Evolutionary conservation across 805 yeast genomes (phyloP), one percentile per base, ranked within the genome.

Genomic region (Saturnispora zaruensis): DNA sequence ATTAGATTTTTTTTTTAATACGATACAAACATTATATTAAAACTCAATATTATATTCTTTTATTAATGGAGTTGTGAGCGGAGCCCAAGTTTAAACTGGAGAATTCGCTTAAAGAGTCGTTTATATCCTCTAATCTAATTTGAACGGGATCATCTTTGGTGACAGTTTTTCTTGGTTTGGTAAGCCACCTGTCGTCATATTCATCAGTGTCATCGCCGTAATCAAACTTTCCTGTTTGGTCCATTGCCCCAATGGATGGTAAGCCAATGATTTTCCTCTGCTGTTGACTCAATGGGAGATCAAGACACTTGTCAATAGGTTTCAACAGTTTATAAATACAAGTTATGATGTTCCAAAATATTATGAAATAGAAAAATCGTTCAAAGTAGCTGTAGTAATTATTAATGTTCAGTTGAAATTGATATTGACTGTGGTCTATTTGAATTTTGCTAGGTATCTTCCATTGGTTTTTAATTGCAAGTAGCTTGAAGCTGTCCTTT

Each of bases 231-330:
- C 40, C 40, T 6, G 13, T 20, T 36, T 36, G 20, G 8, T 50
- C 40, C 28, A 38, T n/a, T 13, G 25, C 36, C 8, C 13, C 13
- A 41, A n/a, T 37, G 3, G 54, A 18, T 7, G 63, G 58, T 23
- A 77, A 65, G 1, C 81, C 81, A 36, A 77, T 62, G 14, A 77
- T 59, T 37, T 63, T 60, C 44, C 81, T 61, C 59, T 77, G 82
- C 23, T 64, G 65, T 44, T 65, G 67, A 8, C 66, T 72, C 52
- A 77, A 66, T 3, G 80, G 79, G 51, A 77, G 63, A 57, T 77
- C 82, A 33, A 66, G 55, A 54, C 81, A 77, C 55, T 72, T 74
- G 55, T 77, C 81, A 51, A 67, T 71, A 1, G 75, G 72, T 53
- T 66, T 69, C 6, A 67, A 23, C 14, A 75, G 54, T 41, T 58